phyloP scores from a whole-genome alignment of 805 yeast species.

The Jamesozyma rosinii region DNA sequence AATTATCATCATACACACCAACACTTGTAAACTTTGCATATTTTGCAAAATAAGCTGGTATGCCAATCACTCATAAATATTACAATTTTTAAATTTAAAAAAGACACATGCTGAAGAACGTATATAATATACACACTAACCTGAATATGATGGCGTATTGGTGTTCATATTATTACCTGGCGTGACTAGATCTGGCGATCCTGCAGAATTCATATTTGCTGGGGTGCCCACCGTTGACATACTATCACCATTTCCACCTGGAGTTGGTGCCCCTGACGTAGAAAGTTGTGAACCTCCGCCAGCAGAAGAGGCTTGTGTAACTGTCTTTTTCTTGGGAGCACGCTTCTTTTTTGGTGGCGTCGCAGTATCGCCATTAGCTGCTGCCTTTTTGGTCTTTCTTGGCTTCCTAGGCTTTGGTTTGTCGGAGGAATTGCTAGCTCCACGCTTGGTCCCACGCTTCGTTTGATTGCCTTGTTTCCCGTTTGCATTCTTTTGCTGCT shows the following conservation, averaged over 20 bases:
- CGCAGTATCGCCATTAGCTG: conserved; percentile 11
- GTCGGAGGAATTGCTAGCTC: conserved; percentile 7
- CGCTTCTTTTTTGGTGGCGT: conserved; percentile 20
- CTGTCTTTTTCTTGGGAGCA: conserved; percentile 21
- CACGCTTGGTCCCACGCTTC: conserved; percentile 1
- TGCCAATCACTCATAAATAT: neutral
- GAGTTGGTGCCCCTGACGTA: neutral
- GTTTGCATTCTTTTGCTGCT: conserved; percentile 13
- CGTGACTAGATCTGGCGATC: neutral
- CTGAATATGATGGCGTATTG: neutral
- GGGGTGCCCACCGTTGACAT: conserved; percentile 3
- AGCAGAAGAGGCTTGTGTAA: neutral
- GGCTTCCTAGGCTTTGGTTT: conserved; percentile 26
- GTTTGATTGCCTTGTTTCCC: neutral
- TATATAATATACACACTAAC: neutral
- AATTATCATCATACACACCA: no score
- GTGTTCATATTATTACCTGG: neutral
- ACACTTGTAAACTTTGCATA: no score
- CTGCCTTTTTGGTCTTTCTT: conserved; percentile 23
- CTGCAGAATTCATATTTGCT: neutral
- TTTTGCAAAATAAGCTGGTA: neutral
- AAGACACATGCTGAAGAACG: no score
- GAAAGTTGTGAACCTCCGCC: conserved; percentile 1
- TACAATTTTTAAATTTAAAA: neutral
- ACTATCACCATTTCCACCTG: neutral